phyloP scores from a whole-genome alignment of 192 early-diverging fungal species.

The Entomortierella chlamydospora region DNA sequence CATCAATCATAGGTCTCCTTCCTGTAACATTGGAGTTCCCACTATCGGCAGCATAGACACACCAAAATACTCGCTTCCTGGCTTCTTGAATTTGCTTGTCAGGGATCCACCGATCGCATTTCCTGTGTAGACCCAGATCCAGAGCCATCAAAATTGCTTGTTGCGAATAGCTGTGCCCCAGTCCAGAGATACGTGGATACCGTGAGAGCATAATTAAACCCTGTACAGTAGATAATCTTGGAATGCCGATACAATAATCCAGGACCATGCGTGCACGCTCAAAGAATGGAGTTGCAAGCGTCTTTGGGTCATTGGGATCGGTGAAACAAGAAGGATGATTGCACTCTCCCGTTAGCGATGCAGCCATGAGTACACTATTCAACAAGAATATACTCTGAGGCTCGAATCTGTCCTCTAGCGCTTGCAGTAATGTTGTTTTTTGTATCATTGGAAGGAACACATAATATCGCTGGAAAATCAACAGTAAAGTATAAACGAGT shows the following conservation, averaged over 20 bases:
- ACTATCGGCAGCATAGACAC: slow-evolving; percentile 44
- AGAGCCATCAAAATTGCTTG: slow-evolving; percentile 41
- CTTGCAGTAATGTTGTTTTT: slow-evolving; percentile 38
- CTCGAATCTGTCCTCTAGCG: slow-evolving; percentile 47
- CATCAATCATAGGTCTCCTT: slow-evolving; percentile 42
- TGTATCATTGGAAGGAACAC: slow-evolving; percentile 47
- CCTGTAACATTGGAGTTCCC: slow-evolving; percentile 41
- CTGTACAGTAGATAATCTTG: slow-evolving; percentile 43
- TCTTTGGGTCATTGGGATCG: slow-evolving; percentile 30
- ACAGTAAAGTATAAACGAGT: no score
- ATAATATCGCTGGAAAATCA: slow-evolving; percentile 30
- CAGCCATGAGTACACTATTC: slow-evolving; percentile 48
- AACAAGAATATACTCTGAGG: slow-evolving; percentile 51
- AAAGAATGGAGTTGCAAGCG: slow-evolving; percentile 44
- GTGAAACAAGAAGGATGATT: slow-evolving; percentile 36
- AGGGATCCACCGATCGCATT: slow-evolving; percentile 50
- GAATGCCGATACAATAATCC: slow-evolving; percentile 50
- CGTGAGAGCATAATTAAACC: slow-evolving; percentile 49
- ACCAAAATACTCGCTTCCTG: slow-evolving; percentile 45
- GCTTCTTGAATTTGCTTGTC: slow-evolving; percentile 49
- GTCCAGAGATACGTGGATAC: slow-evolving; percentile 45
- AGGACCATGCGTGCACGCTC: slow-evolving; percentile 48
- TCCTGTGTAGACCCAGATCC: slow-evolving; percentile 43
- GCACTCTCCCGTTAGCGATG: slow-evolving; percentile 42
- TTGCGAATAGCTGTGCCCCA: slow-evolving; percentile 41